Evolutionary conservation across 352 stramenopile species (phyloP).

Genomic region (Globisporangium canariense): DNA sequence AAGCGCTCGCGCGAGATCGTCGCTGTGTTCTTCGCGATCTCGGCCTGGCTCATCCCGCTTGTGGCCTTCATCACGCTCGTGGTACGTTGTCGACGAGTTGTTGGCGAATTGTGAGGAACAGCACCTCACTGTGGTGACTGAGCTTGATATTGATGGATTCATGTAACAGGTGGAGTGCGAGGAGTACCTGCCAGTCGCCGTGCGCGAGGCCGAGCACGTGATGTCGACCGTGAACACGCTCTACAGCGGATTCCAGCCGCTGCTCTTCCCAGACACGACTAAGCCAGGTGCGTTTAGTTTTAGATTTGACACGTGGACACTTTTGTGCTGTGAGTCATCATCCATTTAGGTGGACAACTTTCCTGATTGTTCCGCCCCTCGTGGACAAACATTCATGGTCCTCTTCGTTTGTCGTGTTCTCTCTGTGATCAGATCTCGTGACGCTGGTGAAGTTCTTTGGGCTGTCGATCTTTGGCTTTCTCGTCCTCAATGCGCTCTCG

Average conservation of each 20-base stretch:
- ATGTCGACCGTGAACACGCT: constrained; percentile 32
- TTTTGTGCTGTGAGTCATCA: neutral
- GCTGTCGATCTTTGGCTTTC: constrained; percentile 34
- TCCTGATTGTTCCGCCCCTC: neutral
- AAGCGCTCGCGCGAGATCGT: constrained; percentile 43
- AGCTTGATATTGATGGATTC: no score
- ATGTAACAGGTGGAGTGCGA: constrained; percentile 36
- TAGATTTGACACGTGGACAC: neutral
- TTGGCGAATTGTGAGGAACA: no score
- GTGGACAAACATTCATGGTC: constrained; percentile 7
- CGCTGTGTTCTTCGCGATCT: constrained; percentile 37
- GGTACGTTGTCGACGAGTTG: constrained; percentile 14
- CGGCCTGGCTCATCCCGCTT: constrained; percentile 39
- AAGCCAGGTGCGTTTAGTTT: constrained; percentile 24
- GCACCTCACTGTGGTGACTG: no score
- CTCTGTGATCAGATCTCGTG: constrained; percentile 17
- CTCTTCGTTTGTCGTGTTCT: neutral
- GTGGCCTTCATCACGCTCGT: constrained; percentile 42
- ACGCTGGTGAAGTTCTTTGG: constrained; percentile 37
- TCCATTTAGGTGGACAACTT: neutral
- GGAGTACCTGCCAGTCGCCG: constrained; percentile 24
- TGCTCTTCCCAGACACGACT: constrained; percentile 26
- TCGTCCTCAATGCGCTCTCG: constrained; percentile 36
- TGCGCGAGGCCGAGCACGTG: constrained; percentile 37
- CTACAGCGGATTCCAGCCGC: constrained; percentile 32